phyloP scores from a whole-genome alignment of 106 monocot species.

The Acorus calamus region DNA sequence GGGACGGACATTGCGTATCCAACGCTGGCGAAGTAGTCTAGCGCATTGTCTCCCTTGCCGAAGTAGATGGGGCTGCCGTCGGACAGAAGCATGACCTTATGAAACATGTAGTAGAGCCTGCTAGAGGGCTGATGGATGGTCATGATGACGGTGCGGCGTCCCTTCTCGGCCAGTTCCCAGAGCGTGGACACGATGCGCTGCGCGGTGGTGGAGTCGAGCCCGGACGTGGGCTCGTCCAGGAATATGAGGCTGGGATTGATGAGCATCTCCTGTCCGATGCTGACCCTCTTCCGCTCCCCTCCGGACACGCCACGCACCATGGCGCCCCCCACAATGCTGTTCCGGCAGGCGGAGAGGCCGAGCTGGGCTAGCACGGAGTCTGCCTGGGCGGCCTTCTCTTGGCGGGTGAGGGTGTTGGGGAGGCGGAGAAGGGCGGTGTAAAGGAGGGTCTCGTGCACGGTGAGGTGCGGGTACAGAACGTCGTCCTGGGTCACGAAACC shows the following conservation, averaged over 20 bases:
- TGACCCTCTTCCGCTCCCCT: constrained; percentile 36
- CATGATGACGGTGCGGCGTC: constrained; percentile 26
- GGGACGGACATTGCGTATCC: constrained; percentile 11
- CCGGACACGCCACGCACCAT: constrained; percentile 33
- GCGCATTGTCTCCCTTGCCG: constrained; percentile 19
- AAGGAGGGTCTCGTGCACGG: too few relatives aligned
- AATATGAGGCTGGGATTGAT: constrained; percentile 36
- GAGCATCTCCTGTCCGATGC: constrained; percentile 45
- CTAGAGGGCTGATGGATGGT: constrained; percentile 50
- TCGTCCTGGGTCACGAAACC: constrained; percentile 48
- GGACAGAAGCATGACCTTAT: constrained; percentile 37
- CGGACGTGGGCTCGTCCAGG: constrained; percentile 44
- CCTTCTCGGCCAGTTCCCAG: constrained; percentile 6
- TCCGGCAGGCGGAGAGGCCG: too few relatives aligned
- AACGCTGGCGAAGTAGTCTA: constrained; percentile 22
- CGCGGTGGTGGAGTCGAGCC: constrained; percentile 36
- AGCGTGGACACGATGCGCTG: constrained; percentile 21
- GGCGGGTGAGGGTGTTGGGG: too few relatives aligned
- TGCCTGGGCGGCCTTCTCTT: too few relatives aligned
- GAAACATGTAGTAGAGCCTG: constrained; percentile 38
- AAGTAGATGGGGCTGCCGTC: constrained; percentile 27
- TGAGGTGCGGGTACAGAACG: neutral
- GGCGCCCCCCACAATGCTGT: constrained; percentile 24
- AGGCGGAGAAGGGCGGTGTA: too few relatives aligned
- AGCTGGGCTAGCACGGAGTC: too few relatives aligned